These are phyloP conservation scores for Aspergillus diversus DNA, from an alignment of 495 filamentous ascomycete genomes.

Conservation along the genomic window DNA sequence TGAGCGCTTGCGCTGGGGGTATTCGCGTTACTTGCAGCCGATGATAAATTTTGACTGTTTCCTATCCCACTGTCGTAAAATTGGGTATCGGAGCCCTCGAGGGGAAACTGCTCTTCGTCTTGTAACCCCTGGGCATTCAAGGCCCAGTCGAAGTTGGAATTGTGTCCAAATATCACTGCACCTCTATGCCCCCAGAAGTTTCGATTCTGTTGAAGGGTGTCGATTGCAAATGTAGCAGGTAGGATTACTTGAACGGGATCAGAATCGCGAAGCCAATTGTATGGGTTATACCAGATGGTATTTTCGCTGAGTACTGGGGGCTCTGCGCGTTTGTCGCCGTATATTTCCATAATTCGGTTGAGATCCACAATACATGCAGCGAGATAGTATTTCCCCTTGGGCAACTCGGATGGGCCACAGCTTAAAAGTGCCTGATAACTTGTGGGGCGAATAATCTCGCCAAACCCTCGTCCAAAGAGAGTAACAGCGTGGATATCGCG, in stretches of 20 bases:
- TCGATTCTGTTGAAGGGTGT: not conserved
- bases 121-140: not conserved
- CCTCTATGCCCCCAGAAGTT: not conserved
- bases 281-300: not conserved
- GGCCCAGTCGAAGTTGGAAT: not conserved
- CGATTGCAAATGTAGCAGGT: slow-evolving; percentile 26
- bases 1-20: not conserved
- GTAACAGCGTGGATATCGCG: not conserved
- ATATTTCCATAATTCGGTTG: slow-evolving; percentile 27
- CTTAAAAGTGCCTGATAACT: no score
- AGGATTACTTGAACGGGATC: slow-evolving; percentile 8
- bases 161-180: slow-evolving; percentile 10
- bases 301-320: not conserved
- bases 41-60: not conserved
- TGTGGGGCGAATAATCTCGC: not conserved
- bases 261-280: not conserved
- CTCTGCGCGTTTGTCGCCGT: slow-evolving; percentile 10
- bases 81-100: no score
- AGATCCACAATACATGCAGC: slow-evolving; percentile 29
- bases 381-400: slow-evolving; percentile 33
- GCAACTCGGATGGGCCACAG: slow-evolving; percentile 9
- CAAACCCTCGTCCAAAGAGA: not conserved
- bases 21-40: not conserved
- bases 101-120: no score
- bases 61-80: no score